A percentile compares a stretch with the other conserved stretches of the same genome.
Evolutionary conservation across 192 early-diverging fungal genomes (phyloP).

Genomic region (Gaertneriomyces sp.): DNA sequence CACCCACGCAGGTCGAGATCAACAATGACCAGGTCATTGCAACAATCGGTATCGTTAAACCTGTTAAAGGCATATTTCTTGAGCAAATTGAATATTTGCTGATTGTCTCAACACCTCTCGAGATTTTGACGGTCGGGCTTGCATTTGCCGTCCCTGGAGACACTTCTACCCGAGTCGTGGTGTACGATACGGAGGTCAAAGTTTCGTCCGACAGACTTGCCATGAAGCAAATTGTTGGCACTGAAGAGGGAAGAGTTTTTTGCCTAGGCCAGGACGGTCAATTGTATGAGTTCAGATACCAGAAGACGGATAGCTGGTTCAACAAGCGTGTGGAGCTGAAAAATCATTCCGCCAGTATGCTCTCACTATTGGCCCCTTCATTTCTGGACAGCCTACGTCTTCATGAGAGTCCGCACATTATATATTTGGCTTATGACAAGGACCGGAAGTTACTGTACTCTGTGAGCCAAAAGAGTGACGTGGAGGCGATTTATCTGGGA

Average conservation of each 20-base stretch:
- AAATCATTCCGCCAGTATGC: slow-evolving; percentile 64
- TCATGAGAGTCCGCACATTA: slow-evolving; percentile 51
- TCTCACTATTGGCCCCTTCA: slow-evolving; percentile 71
- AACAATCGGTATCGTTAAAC: slow-evolving; percentile 74
- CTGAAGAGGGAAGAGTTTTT: slow-evolving; percentile 79
- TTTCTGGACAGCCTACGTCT: slow-evolving; percentile 17
- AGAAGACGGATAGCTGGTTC: slow-evolving; percentile 83
- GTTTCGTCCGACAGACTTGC: slow-evolving; percentile 76
- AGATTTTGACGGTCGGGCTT: slow-evolving; percentile 79
- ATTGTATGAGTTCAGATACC: slow-evolving; percentile 86
- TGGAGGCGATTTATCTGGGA: slow-evolving; percentile 70
- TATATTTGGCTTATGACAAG: slow-evolving; percentile 63
- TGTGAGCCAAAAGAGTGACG: slow-evolving; percentile 60
- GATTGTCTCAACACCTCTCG: slow-evolving; percentile 80
- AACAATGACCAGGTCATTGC: slow-evolving; percentile 85
- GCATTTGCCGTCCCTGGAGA: slow-evolving; percentile 41
- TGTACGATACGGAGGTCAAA: slow-evolving; percentile 77
- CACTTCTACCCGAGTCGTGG: slow-evolving; percentile 55
- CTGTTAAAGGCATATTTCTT: slow-evolving; percentile 75
- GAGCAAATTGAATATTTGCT: slow-evolving; percentile 79
- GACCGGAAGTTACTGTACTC: slow-evolving; percentile 68
- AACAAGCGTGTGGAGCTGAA: slow-evolving; percentile 69
- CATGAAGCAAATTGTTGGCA: slow-evolving; percentile 76
- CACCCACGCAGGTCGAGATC: slow-evolving; percentile 41
- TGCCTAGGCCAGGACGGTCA: slow-evolving; percentile 84